A percentile compares a stretch with the other conserved stretches of the same genome.
Conservation (phyloP, 2,329 filamentous ascomycete genomes). For the Microdochium nivale region DNA sequence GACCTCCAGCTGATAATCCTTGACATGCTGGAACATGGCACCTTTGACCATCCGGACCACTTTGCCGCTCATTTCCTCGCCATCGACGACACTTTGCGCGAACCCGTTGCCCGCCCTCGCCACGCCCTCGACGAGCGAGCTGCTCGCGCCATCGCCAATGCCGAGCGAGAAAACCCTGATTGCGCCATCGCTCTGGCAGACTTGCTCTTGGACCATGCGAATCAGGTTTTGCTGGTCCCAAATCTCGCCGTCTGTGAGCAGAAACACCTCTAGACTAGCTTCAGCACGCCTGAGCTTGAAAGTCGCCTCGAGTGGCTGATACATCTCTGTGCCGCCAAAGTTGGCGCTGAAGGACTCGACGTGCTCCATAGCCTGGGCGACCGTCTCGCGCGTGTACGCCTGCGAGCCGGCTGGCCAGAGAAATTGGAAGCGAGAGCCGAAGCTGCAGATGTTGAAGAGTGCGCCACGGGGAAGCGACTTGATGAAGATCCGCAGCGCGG, state of each 20-base stretch:
- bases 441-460: conserved; percentile 65
- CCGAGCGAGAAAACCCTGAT: conserved; percentile 47
- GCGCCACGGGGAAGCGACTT: conserved; percentile 55
- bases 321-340: conserved; percentile 47
- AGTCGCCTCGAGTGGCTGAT: conserved; percentile 31
- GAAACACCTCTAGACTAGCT: conserved; percentile 40
- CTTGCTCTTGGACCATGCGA: conserved; percentile 30
- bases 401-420: conserved; percentile 36
- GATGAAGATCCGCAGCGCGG: conserved; percentile 53
- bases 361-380: conserved; percentile 33
- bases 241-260: conserved; percentile 49
- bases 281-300: conserved; percentile 21
- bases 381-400: conserved; percentile 32
- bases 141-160: conserved; percentile 40
- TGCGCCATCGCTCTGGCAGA: conserved; percentile 28
- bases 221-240: conserved; percentile 37
- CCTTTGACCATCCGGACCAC: conserved; percentile 68
- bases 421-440: conserved; percentile 39
- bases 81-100: conserved; percentile 49
- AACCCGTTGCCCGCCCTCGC: conserved; percentile 48
- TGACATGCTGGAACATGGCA: conserved; percentile 56
- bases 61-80: conserved; percentile 60
- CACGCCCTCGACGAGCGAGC: conserved; percentile 44
- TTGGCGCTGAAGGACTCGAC: conserved; percentile 32
- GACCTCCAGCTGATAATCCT: conserved; percentile 54